A percentile compares a stretch with the other conserved stretches of the same genome.
Evolutionary conservation across 1,284 basidiomycete genomes (phyloP).

Genomic region (Melampsora allii-populina): DNA sequence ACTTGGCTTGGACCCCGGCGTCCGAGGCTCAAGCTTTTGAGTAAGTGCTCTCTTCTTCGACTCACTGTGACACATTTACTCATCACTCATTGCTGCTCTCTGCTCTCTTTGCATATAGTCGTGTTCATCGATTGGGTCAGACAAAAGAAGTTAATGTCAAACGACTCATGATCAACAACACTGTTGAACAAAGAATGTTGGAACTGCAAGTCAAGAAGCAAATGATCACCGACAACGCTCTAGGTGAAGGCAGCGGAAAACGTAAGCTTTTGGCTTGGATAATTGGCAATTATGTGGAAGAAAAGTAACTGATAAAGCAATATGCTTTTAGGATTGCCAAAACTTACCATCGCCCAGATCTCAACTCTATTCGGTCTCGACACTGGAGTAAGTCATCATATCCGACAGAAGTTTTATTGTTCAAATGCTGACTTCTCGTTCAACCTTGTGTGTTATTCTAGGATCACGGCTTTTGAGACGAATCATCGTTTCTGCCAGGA

Average conservation of each 20-base stretch:
- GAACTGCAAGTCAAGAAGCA: constrained; percentile 51
- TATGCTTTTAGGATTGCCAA: no score
- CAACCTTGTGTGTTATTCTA: no score
- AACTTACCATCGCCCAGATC: no score
- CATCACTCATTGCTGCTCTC: constrained; percentile 46
- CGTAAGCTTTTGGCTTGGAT: constrained; percentile 18
- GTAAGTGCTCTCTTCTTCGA: constrained; percentile 53
- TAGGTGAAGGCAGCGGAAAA: constrained; percentile 54
- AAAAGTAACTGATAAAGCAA: no score
- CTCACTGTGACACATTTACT: background rate
- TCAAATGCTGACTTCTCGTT: no score
- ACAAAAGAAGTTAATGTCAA: constrained; percentile 15
- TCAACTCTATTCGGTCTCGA: no score
- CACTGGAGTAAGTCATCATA: no score
- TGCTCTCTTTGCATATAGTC: constrained; percentile 45
- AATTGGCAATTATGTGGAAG: background rate
- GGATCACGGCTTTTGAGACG: no score
- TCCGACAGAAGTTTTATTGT: no score
- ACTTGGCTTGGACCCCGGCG: constrained; percentile 64
- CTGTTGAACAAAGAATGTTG: constrained; percentile 54
- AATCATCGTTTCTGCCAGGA: no score
- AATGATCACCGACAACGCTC: constrained; percentile 53
- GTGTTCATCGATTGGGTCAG: constrained; percentile 33
- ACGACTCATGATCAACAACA: constrained; percentile 48
- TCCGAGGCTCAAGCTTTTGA: constrained; percentile 58